Evolutionary conservation across 2,329 filamentous ascomycete species (phyloP).

Genomic region (Colletotrichum spinosum): DNA sequence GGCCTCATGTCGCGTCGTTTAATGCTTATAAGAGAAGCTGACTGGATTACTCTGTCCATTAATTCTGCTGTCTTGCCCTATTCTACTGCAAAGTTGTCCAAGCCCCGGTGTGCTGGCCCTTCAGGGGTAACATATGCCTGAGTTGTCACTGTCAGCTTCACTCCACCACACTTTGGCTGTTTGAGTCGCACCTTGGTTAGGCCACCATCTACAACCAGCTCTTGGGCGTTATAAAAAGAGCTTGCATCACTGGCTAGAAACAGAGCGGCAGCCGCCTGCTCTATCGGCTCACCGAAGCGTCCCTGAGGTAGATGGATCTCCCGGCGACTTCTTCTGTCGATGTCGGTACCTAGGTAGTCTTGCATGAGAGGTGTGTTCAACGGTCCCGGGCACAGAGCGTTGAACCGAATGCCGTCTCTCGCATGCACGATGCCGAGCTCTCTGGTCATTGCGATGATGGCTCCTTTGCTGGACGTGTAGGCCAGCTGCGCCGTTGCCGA

Average conservation of each 20-base stretch:
- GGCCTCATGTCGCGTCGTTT: no score
- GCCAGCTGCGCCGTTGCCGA: conserved; percentile 79
- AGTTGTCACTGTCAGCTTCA: not conserved
- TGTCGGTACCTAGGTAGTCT: conserved; percentile 80
- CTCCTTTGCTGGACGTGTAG: conserved; percentile 82
- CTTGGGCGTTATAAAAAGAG: conserved; percentile 79
- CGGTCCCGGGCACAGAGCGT: conserved; percentile 78
- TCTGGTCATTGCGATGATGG: conserved; percentile 78
- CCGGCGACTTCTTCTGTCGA: conserved; percentile 75
- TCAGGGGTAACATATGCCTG: conserved; percentile 44
- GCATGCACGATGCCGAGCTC: conserved; percentile 82
- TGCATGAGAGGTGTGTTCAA: conserved; percentile 81
- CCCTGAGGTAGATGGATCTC: conserved; percentile 82
- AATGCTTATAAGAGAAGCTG: no score
- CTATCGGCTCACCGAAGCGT: conserved; percentile 81
- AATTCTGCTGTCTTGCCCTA: not conserved
- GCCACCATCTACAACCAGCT: conserved; percentile 79
- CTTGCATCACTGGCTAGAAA: conserved; percentile 82
- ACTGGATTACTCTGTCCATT: no score
- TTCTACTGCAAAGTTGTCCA: conserved; percentile 6
- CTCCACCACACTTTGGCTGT: rapidly evolving
- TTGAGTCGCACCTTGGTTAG: conserved; percentile 66
- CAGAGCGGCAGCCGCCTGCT: conserved; percentile 80
- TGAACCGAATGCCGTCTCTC: conserved; percentile 79
- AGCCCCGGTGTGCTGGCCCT: conserved; percentile 23